Conservation (phyloP, 805 yeast genomes). For the Vanderwaltozyma polyspora region DNA sequence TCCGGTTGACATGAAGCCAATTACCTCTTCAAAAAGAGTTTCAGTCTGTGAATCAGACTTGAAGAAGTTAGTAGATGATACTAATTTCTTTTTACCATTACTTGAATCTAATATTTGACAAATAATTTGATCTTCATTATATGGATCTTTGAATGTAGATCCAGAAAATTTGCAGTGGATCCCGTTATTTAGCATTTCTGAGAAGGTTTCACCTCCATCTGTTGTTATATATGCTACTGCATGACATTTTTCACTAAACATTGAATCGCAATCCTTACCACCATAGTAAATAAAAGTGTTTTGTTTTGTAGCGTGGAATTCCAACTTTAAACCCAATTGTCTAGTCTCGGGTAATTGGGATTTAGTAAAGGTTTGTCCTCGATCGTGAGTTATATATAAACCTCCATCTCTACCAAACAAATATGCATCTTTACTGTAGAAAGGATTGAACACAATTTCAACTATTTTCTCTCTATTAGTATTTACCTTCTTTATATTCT, state of each 20-base stretch:
- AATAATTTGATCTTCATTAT: conserved; percentile 42
- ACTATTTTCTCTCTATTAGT: conserved; percentile 32
- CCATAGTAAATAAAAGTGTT: conserved; percentile 62
- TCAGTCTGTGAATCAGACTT: conserved; percentile 26
- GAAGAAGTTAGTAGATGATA: conserved; percentile 48
- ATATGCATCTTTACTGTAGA: conserved; percentile 22
- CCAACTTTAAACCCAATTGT: conserved; percentile 32
- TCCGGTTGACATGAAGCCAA: conserved; percentile 69
- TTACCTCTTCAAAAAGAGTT: conserved; percentile 42
- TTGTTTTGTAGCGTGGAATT: conserved; percentile 50
- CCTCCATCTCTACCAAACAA: conserved; percentile 36
- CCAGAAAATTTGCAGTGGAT: conserved; percentile 60
- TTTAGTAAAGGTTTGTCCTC: conserved; percentile 47
- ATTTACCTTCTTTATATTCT: conserved; percentile 33
- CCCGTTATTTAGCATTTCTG: conserved; percentile 41
- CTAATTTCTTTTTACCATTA: conserved; percentile 23
- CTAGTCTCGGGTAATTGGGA: conserved; percentile 42
- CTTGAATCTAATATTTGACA: conserved; percentile 43
- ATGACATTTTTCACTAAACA: conserved; percentile 39
- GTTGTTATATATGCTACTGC: conserved; percentile 48
- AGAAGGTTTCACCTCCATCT: conserved; percentile 59
- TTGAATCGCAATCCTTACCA: conserved; percentile 43
- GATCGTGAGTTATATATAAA: conserved; percentile 52
- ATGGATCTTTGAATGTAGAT: conserved; percentile 34
- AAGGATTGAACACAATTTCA: conserved; percentile 52